Evolutionary conservation across 2,329 filamentous ascomycete genomes (phyloP).

Genomic region (Helotiales sp.): DNA sequence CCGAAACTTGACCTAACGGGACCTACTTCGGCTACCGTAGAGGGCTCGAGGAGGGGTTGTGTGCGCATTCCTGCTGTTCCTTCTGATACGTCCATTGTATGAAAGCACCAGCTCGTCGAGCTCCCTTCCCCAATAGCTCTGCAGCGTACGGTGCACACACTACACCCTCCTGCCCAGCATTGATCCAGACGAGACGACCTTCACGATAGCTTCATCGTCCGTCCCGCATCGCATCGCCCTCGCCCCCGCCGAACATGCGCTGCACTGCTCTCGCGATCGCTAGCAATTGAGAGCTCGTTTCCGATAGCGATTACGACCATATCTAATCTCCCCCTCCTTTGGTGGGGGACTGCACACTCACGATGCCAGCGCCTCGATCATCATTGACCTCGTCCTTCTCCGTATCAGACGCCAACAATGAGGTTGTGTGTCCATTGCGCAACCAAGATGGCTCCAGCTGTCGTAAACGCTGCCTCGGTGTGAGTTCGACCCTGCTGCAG

Average conservation of each 20-base stretch:
- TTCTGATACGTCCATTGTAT: slow-evolving; percentile 21
- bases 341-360: slow-evolving; percentile 53
- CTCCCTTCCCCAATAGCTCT: slow-evolving; percentile 8
- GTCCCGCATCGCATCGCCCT: neutral
- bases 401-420: slow-evolving; percentile 87
- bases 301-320: slow-evolving; percentile 27
- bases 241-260: slow-evolving; percentile 11
- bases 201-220: slow-evolving; percentile 1
- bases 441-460: slow-evolving; percentile 97
- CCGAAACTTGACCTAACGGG: neutral
- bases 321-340: slow-evolving; percentile 22
- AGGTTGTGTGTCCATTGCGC: slow-evolving; percentile 92
- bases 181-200: neutral
- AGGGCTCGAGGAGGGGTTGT: slow-evolving; percentile 1
- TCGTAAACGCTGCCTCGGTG: slow-evolving; percentile 95
- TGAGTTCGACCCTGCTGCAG: slow-evolving; percentile 59
- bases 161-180: slow-evolving; percentile 6
- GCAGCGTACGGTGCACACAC: slow-evolving; percentile 2
- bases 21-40: neutral
- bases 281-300: slow-evolving; percentile 22
- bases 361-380: slow-evolving; percentile 84
- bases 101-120: slow-evolving; percentile 14
- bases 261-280: slow-evolving; percentile 12
- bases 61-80: neutral
- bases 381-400: slow-evolving; percentile 88